A percentile compares a stretch with the other conserved stretches of the same genome.
Evolutionary conservation across 2,329 filamentous ascomycete genomes (phyloP).

Genomic region (Monilinia aucupariae): DNA sequence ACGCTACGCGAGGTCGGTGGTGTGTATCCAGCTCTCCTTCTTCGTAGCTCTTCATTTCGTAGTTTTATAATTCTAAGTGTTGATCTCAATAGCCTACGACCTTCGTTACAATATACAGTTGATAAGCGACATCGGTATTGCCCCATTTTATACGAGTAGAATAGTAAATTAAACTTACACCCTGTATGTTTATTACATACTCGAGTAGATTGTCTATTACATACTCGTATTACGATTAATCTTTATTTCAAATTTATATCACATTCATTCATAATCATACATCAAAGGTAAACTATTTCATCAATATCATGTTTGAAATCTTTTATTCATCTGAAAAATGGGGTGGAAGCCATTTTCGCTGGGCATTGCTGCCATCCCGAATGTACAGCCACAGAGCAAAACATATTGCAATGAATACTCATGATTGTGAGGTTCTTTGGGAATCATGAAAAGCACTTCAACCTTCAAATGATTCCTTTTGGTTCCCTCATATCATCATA

Average conservation of each 20-base stretch:
- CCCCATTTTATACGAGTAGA: too few relatives aligned
- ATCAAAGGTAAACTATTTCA: not conserved
- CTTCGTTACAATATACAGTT: too few relatives aligned
- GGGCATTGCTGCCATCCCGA: constrained; percentile 11
- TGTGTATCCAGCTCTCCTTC: too few relatives aligned
- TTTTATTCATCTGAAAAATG: constrained; percentile 10
- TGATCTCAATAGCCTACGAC: too few relatives aligned
- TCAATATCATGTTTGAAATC: not conserved
- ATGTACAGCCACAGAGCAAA: constrained; percentile 15
- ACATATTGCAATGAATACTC: constrained; percentile 9
- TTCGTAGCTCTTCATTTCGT: too few relatives aligned
- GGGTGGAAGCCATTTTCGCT: not conserved
- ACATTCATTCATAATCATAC: not conserved
- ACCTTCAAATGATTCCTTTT: constrained; percentile 8
- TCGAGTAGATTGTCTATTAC: too few relatives aligned
- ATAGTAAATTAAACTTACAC: too few relatives aligned
- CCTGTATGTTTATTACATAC: too few relatives aligned
- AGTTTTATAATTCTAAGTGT: too few relatives aligned
- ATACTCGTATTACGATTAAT: too few relatives aligned
- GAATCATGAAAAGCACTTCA: constrained; percentile 4
- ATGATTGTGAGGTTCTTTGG: not conserved
- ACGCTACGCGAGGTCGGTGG: too few relatives aligned
- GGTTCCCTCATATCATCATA: not conserved
- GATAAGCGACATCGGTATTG: too few relatives aligned
- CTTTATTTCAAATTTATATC: not conserved